Conservation (phyloP, 2,329 filamentous ascomycete species). For the Bipolaris sorokiniana region DNA sequence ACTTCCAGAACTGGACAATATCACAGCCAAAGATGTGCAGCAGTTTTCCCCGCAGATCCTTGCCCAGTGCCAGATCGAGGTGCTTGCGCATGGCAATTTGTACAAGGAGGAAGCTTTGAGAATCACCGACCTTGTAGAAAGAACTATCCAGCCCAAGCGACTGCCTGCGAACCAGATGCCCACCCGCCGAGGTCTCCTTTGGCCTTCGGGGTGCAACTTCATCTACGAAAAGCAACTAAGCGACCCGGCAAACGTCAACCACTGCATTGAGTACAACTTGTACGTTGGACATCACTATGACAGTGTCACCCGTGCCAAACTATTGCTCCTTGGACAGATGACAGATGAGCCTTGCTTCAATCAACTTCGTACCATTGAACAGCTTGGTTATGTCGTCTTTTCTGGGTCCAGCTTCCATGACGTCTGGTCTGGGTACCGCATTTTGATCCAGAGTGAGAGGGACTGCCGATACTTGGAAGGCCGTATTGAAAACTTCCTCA, state of each 20-base stretch:
- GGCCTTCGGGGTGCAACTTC: conserved; percentile 81
- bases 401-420: conserved; percentile 76
- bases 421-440: conserved; percentile 77
- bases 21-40: conserved; percentile 76
- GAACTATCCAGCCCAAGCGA: conserved; percentile 73
- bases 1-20: conserved; percentile 73
- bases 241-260: conserved; percentile 81
- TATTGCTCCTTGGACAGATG: conserved; percentile 85
- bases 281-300: conserved; percentile 60
- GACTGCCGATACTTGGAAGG: conserved; percentile 82
- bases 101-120: conserved; percentile 92
- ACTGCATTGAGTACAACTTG: conserved; percentile 59
- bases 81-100: conserved; percentile 88
- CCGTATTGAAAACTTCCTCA: conserved; percentile 85
- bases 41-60: conserved; percentile 81
- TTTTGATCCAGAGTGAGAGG: conserved; percentile 93
- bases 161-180: conserved; percentile 82
- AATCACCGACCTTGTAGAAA: conserved; percentile 82
- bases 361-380: conserved; percentile 93
- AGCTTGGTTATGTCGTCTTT: conserved; percentile 96
- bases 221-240: conserved; percentile 80
- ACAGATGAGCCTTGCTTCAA: conserved; percentile 93
- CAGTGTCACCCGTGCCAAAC: conserved; percentile 72
- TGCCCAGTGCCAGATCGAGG: conserved; percentile 83
- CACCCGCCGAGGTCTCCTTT: conserved; percentile 74